A percentile compares a stretch with the other conserved stretches of the same genome.
These are phyloP conservation scores for Annulohypoxylon stygium DNA, from an alignment of 495 filamentous ascomycete genomes.

Conservation along the genomic window DNA sequence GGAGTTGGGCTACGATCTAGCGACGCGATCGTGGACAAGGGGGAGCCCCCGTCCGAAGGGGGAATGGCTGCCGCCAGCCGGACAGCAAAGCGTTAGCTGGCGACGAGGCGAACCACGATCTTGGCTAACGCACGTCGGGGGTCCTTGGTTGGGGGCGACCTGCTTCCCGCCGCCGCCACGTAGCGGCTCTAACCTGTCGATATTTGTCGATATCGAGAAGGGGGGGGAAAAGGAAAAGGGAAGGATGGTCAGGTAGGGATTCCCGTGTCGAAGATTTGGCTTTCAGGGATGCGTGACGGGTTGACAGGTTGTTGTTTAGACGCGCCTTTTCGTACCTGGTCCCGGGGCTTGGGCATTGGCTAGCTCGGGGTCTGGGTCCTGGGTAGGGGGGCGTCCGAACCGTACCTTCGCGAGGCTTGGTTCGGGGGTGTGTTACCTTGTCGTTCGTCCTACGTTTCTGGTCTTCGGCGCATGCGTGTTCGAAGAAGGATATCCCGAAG, in stretches of 20 bases:
- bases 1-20: background rate
- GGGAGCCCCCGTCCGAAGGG: background rate
- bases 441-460: background rate
- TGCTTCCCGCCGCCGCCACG: background rate
- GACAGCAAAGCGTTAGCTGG: background rate
- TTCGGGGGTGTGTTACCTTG: background rate
- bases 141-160: background rate
- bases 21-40: background rate
- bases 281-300: too few relatives aligned
- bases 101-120: slow-evolving; percentile 6
- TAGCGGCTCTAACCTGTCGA: background rate
- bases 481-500: background rate
- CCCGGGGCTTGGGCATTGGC: background rate
- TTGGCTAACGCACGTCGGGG: background rate
- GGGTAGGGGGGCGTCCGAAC: slow-evolving; percentile 4
- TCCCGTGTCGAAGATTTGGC: background rate
- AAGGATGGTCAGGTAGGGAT: background rate
- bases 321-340: slow-evolving; percentile 7
- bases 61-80: background rate
- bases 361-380: background rate
- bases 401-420: background rate
- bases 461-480: background rate
- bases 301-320: background rate
- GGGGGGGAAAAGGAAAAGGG: too few relatives aligned
- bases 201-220: background rate